A percentile compares a stretch with the other conserved stretches of the same genome.
phyloP scores from a whole-genome alignment of 1,139 yeast species.

The Hyphopichia pseudoburtonii region DNA sequence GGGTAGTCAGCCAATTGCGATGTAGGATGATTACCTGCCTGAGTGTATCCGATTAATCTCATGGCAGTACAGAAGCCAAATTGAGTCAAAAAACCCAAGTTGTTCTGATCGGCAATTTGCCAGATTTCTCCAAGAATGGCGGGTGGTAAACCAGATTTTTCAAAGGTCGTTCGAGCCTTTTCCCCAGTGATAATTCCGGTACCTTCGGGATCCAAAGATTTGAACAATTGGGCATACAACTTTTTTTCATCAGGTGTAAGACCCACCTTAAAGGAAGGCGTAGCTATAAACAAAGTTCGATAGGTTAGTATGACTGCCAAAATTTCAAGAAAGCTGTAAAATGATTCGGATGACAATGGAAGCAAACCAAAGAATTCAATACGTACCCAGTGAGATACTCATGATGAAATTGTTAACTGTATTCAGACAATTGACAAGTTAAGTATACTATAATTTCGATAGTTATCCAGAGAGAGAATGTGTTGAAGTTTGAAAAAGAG shows the following conservation, averaged over 20 bases:
- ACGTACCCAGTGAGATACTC: constrained; percentile 32
- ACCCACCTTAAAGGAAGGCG: constrained; percentile 44
- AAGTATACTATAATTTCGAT: too few relatives aligned
- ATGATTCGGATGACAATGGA: constrained; percentile 1
- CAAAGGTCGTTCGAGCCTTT: constrained; percentile 80
- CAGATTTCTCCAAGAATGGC: constrained; percentile 84
- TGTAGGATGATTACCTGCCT: constrained; percentile 62
- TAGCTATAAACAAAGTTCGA: constrained; percentile 11
- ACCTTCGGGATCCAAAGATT: constrained; percentile 73
- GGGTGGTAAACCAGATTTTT: constrained; percentile 82
- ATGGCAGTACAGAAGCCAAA: constrained; percentile 82
- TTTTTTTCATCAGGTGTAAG: constrained; percentile 80
- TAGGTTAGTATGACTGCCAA: background rate
- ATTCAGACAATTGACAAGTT: background rate
- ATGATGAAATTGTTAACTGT: constrained; percentile 9
- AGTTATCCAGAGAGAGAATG: too few relatives aligned
- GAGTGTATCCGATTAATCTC: constrained; percentile 88
- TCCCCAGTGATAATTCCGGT: constrained; percentile 89
- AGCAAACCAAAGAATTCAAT: too few relatives aligned
- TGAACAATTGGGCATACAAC: constrained; percentile 72
- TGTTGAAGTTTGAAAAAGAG: too few relatives aligned
- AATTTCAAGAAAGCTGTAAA: background rate
- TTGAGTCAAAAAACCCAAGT: constrained; percentile 81
- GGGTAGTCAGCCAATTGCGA: constrained; percentile 52
- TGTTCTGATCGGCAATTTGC: constrained; percentile 85